Evolutionary conservation across 495 filamentous ascomycete genomes (phyloP).

Genomic region (Aspergillus bridgeri): DNA sequence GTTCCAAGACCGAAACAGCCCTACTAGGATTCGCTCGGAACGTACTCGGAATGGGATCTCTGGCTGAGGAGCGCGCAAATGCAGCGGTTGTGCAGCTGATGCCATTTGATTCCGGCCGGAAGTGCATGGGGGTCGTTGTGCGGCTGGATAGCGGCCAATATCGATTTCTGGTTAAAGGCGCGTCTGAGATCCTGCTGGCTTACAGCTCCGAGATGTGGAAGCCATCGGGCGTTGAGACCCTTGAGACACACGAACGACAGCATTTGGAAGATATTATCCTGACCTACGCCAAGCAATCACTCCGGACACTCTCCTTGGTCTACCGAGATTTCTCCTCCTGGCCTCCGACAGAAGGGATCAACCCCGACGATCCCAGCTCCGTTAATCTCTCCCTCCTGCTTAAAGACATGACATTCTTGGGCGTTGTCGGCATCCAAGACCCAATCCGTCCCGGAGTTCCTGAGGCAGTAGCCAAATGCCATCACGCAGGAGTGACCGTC

Average conservation of each 20-base stretch:
- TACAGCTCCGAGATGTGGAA: slow-evolving; percentile 58
- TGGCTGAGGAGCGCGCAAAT: slow-evolving; percentile 61
- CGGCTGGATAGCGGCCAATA: slow-evolving; percentile 52
- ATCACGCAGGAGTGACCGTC: slow-evolving; percentile 67
- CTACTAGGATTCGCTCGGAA: slow-evolving; percentile 65
- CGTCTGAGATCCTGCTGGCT: slow-evolving; percentile 69
- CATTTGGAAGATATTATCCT: slow-evolving; percentile 57
- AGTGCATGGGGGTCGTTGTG: slow-evolving; percentile 71
- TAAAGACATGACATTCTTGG: slow-evolving; percentile 55
- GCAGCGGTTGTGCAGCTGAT: slow-evolving; percentile 62
- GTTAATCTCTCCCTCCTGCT: slow-evolving; percentile 45
- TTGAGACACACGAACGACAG: slow-evolving; percentile 31
- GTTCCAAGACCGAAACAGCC: slow-evolving; percentile 77
- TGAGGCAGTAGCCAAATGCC: slow-evolving; percentile 60
- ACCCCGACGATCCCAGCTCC: slow-evolving; percentile 32
- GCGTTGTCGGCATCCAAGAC: slow-evolving; percentile 74
- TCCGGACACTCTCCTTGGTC: slow-evolving; percentile 73
- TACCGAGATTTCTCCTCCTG: slow-evolving; percentile 75
- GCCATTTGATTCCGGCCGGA: slow-evolving; percentile 71
- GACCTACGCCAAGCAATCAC: slow-evolving; percentile 65
- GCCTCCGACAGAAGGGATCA: slow-evolving; percentile 59
- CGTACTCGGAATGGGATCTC: slow-evolving; percentile 60
- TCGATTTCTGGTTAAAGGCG: slow-evolving; percentile 69
- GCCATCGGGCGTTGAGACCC: slow-evolving; percentile 54
- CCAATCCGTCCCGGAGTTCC: slow-evolving; percentile 68